Conservation (phyloP, 164 flowering plant genomes). For the Dillenia turbinata region DNA sequence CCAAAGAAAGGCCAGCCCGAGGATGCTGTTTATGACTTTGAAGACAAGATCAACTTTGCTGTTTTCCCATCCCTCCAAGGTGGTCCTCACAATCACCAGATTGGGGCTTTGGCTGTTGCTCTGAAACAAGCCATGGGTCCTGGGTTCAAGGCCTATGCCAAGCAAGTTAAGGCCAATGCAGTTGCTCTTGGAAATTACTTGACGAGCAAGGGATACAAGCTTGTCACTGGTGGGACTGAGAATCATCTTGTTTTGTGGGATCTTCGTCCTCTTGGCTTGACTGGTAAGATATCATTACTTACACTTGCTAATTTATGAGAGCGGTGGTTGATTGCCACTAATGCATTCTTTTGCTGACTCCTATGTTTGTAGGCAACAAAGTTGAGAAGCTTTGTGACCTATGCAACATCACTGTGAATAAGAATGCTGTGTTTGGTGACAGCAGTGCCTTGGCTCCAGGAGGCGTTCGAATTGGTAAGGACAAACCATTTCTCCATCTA, state of each 20-base stretch:
- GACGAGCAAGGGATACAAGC: slow-evolving; percentile 88
- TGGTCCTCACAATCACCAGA: slow-evolving; percentile 99
- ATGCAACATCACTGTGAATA: slow-evolving; percentile 90
- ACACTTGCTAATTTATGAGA: background rate
- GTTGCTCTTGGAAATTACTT: slow-evolving; percentile 91
- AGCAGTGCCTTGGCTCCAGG: slow-evolving; percentile 99
- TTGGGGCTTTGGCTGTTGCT: slow-evolving; percentile 97
- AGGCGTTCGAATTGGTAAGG: slow-evolving; percentile 89
- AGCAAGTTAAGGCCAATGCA: slow-evolving; percentile 98
- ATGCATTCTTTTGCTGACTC: background rate
- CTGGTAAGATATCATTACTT: slow-evolving; percentile 42
- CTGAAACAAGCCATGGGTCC: slow-evolving; percentile 81
- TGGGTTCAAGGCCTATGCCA: slow-evolving; percentile 95
- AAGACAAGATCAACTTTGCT: slow-evolving; percentile 93
- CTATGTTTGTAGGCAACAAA: slow-evolving; percentile 65
- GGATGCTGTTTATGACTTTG: slow-evolving; percentile 88
- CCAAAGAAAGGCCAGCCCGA: slow-evolving; percentile 99
- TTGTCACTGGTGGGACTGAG: slow-evolving; percentile 96
- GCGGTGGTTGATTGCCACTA: background rate
- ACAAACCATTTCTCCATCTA: background rate
- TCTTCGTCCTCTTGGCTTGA: slow-evolving; percentile 98
- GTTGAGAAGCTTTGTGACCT: slow-evolving; percentile 96
- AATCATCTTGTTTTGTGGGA: slow-evolving; percentile 99
- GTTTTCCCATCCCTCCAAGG: slow-evolving; percentile 99
- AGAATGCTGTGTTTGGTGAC: slow-evolving; percentile 98